Conservation (phyloP, 2,329 filamentous ascomycete genomes). For the Ascochyta viciae-villosae region DNA sequence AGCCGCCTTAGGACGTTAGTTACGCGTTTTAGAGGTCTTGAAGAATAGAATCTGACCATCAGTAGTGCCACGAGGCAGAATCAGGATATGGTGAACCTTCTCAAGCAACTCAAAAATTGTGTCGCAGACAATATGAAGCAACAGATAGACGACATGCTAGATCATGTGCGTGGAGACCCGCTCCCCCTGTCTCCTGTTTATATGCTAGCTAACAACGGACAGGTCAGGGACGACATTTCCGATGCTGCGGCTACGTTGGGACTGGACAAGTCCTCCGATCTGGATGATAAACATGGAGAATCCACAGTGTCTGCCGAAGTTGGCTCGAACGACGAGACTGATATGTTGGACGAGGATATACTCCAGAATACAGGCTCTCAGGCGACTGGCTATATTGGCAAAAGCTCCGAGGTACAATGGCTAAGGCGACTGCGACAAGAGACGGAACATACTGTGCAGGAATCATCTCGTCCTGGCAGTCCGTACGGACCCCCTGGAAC, state of each 20-base stretch:
- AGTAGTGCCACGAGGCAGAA: background rate
- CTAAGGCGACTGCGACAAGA: background rate
- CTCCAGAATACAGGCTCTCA: background rate
- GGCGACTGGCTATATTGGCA: background rate
- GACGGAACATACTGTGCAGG: background rate
- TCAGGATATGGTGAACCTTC: background rate
- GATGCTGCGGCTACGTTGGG: background rate
- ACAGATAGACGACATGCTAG: background rate
- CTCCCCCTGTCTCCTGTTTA: background rate
- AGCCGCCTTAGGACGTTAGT: background rate
- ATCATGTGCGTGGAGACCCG: background rate
- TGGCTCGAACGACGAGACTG: background rate
- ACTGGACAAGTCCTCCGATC: background rate
- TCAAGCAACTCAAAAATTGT: background rate
- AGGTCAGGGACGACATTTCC: background rate
- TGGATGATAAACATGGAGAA: background rate
- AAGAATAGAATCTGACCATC: background rate
- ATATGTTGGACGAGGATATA: background rate
- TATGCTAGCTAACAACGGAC: background rate
- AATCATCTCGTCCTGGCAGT: background rate
- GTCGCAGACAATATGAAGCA: background rate
- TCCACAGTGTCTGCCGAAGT: background rate
- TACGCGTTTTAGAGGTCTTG: background rate
- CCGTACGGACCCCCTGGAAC: background rate
- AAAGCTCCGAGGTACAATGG: background rate